Conservation (phyloP, 1,139 yeast species). For the Saccharomycopsis crataegensis region DNA sequence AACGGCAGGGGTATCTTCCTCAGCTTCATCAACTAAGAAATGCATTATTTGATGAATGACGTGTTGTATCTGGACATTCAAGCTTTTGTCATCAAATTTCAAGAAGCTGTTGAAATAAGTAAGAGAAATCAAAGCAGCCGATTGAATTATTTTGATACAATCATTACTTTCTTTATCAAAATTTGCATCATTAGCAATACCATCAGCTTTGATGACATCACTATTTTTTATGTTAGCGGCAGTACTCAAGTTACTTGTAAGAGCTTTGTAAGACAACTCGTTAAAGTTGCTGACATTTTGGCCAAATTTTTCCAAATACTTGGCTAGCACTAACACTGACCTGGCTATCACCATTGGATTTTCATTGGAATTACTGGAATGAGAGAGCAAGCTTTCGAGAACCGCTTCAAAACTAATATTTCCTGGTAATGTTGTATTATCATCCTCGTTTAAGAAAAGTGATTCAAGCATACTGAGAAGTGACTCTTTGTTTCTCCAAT, state of each 20-base stretch:
- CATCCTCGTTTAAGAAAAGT: constrained; percentile 40
- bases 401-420: not conserved
- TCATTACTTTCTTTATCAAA: constrained; percentile 9
- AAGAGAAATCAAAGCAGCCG: constrained; percentile 45
- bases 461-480: constrained; percentile 31
- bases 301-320: constrained; percentile 46
- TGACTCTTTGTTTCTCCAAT: constrained; percentile 29
- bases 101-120: constrained; percentile 47
- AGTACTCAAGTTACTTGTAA: constrained; percentile 32
- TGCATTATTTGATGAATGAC: constrained; percentile 33
- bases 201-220: constrained; percentile 20
- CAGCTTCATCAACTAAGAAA: constrained; percentile 53
- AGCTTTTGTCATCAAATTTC: constrained; percentile 27
- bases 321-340: constrained; percentile 45
- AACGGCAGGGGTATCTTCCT: constrained; percentile 75
- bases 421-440: not conserved
- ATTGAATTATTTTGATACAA: constrained; percentile 29
- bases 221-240: constrained; percentile 22
- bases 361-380: not conserved
- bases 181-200: constrained; percentile 2
- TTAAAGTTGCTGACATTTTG: constrained; percentile 29
- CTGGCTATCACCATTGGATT: constrained; percentile 34
- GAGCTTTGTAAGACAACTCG: constrained; percentile 33
- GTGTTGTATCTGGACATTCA: constrained; percentile 28
- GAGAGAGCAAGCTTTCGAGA: constrained; percentile 2